Evolutionary conservation across 192 early-diverging fungal species (phyloP), one percentile per base, ranked within the genome.

Genomic region (Funneliformis geosporum): DNA sequence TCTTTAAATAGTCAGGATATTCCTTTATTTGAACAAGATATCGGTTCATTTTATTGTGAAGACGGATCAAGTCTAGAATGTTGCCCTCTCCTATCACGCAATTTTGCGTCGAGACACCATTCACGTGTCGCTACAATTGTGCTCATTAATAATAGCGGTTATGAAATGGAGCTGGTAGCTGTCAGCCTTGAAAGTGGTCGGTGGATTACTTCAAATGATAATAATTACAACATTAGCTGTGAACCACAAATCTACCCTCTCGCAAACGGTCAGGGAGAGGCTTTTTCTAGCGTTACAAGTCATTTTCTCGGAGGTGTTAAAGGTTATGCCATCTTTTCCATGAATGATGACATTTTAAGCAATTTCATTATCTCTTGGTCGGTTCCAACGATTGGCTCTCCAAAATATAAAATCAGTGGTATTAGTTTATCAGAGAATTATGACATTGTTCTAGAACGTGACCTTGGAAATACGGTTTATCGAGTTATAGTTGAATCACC

Each of bases 251-350:
- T 33, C 0, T 33, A 33, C 1, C 18, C 72, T 16, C 47, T 73
- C 39, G 4, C 21, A 73, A 50, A 73, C 27, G 23, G 46, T 50
- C 23, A 73, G 55, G 38, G 33, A n/a, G 72, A 73, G 14, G 72
- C 50, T 39, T 27, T 73, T 27, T 73, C 72, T 47, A 73, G 50
- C 39, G 72, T 73, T 60, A 50, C 72, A 73, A 73, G 46, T 73
- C 72, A 55, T 60, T 55, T 73, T 73, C 33, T 73, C 2, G 72
- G 72, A 28, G 72, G 72, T 14, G n/a, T 73, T 8, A 8, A 21
- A 5, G 72, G 72, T 38, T 21, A 59, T 73, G 44, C 38, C 23
- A 50, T 5, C 16, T 73, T 50, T 38, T 16, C 4, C 5, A 59
- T 73, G n/a, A 47, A 55, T 50, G 72, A 73, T 21, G 72, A 46